Evolutionary conservation across 1,139 yeast genomes (phyloP).

Genomic region (Yamadazyma siamensis): DNA sequence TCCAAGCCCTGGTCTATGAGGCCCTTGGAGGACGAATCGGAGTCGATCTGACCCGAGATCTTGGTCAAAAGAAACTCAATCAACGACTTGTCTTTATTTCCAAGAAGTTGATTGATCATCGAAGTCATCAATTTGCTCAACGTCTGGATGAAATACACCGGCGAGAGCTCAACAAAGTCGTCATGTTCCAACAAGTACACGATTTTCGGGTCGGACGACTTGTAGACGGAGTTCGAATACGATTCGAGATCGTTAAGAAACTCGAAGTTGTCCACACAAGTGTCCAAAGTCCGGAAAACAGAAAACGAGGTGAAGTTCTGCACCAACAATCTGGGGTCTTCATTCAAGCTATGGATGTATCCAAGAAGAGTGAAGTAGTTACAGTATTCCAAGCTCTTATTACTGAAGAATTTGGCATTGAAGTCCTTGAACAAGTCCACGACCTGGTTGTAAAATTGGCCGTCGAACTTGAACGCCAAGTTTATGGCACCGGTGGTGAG

Average conservation of each 20-base stretch:
- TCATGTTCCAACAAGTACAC: conserved; percentile 27
- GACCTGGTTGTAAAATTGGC: conserved; percentile 22
- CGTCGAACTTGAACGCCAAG: conserved; percentile 33
- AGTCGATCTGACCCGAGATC: conserved; percentile 22
- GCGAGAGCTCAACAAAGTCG: conserved; percentile 30
- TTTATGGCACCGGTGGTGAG: conserved; percentile 36
- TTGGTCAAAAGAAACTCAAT: conserved; percentile 28
- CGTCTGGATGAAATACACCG: conserved; percentile 45
- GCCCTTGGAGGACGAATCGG: conserved; percentile 10
- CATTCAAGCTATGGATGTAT: conserved; percentile 39
- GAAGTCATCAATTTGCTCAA: conserved; percentile 38
- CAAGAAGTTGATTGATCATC: conserved; percentile 28
- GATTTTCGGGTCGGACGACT: conserved; percentile 18
- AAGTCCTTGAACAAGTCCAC: conserved; percentile 29
- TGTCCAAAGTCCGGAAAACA: conserved; percentile 33
- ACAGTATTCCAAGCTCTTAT: conserved; percentile 24
- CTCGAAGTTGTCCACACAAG: conserved; percentile 38
- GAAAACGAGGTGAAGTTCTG: conserved; percentile 25
- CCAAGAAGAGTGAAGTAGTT: conserved; percentile 48
- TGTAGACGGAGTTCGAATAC: conserved; percentile 26
- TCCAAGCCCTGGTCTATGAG: conserved; percentile 15
- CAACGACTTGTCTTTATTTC: conserved; percentile 21
- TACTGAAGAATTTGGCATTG: conserved; percentile 22
- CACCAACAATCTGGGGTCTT: conserved; percentile 31
- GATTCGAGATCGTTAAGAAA: conserved; percentile 38